Conservation (phyloP, 768 basidiomycete species). For the Russula sp. region DNA sequence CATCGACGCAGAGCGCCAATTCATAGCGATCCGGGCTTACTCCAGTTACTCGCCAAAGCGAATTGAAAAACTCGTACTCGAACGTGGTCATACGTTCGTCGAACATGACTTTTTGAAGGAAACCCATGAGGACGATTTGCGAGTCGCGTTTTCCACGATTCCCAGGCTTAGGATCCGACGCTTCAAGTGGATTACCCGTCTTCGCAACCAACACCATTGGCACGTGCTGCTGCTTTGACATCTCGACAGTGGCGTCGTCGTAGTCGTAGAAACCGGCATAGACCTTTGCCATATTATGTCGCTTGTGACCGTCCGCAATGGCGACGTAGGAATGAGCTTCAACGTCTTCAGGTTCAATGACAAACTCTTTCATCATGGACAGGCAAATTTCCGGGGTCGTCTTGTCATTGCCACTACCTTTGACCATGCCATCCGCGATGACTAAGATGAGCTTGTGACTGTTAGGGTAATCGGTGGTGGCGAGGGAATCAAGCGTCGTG, state of each 20-base stretch:
- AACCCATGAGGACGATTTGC: slow-evolving; percentile 96
- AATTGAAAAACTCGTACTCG: slow-evolving; percentile 99
- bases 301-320: slow-evolving; percentile 99
- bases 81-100: slow-evolving; percentile 99
- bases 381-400: slow-evolving; percentile 93
- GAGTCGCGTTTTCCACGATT: slow-evolving; percentile 99
- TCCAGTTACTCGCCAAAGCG: slow-evolving; percentile 92
- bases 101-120: slow-evolving; percentile 99
- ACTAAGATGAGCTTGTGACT: slow-evolving; percentile 94
- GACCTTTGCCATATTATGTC: slow-evolving; percentile 99
- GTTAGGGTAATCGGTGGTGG: slow-evolving; percentile 98
- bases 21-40: slow-evolving; percentile 96
- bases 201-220: slow-evolving; percentile 96
- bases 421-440: slow-evolving; percentile 98
- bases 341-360: slow-evolving; percentile 74
- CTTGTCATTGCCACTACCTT: slow-evolving; percentile 83
- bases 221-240: slow-evolving; percentile 91
- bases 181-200: slow-evolving; percentile 87
- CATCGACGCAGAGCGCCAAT: slow-evolving; percentile 92
- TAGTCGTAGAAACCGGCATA: slow-evolving; percentile 97
- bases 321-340: slow-evolving; percentile 96
- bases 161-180: slow-evolving; percentile 87
- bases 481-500: slow-evolving; percentile 96
- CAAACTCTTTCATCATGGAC: slow-evolving; percentile 94
- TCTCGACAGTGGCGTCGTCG: slow-evolving; percentile 83